Evolutionary conservation across 441 rosid species (phyloP).

Genomic region (California macrophylla): DNA sequence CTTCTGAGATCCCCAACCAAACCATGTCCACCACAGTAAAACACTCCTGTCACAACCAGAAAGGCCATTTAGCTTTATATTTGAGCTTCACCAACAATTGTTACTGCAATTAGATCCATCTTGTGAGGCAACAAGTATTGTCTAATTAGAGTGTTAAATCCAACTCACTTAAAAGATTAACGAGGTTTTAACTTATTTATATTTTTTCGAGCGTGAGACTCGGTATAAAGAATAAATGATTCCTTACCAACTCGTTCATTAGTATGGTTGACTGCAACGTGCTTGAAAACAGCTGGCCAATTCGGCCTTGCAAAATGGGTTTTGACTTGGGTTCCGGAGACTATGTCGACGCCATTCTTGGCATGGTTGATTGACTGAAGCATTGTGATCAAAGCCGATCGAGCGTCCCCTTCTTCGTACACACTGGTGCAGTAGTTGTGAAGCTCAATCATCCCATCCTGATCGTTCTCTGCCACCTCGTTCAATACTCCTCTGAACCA

Average conservation of each 20-base stretch:
- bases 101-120: too few species aligned
- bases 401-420: conserved; percentile 83
- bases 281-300: conserved; percentile 89
- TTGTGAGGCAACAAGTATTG: too few species aligned
- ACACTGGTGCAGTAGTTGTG: conserved; percentile 92
- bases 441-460: conserved; percentile 55
- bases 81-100: too few species aligned
- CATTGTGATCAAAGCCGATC: conserved; percentile 82
- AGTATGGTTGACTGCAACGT: conserved; percentile 54
- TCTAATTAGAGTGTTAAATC: too few species aligned
- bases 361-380: conserved; percentile 78
- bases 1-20: conserved; percentile 10
- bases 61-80: too few species aligned
- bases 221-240: too few species aligned
- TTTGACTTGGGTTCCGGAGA: conserved; percentile 73
- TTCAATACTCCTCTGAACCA: conserved; percentile 94
- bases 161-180: too few species aligned
- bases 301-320: conserved; percentile 84
- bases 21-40: conserved; percentile 17
- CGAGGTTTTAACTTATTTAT: too few species aligned
- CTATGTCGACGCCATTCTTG: conserved; percentile 79
- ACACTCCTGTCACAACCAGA: conserved; percentile 15
- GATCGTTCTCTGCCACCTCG: conserved; percentile 76
- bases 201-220: too few species aligned
- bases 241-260: conserved; percentile 56